Base-by-base conservation (phyloP, 2,329 filamentous ascomycete genomes). In the Whalleya microplaca region DNA sequence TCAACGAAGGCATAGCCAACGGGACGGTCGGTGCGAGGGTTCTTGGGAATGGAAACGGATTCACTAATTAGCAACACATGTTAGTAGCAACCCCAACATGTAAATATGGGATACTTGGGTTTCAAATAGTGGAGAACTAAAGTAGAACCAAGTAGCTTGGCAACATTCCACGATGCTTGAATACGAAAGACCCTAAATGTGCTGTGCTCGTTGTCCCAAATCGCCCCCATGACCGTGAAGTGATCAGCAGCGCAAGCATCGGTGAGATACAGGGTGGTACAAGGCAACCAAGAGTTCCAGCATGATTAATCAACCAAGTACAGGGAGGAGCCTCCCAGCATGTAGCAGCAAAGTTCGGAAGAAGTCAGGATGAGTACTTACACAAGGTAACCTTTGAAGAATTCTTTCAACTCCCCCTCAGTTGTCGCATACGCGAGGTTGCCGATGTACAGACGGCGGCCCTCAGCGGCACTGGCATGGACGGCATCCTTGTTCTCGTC, bases 361-460 rank as follows among this genome's bases (percentile, higher is more conserved):
- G 41, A 47, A 19, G 40, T 4, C 21, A 23, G 21, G 40, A 48
- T 32, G 41, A 32, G 51, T 58, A 91, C 94, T 86, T 86, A 99
- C 95, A 99, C 92, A 84, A 95, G 90, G 86, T 96, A 98, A 80
- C 89, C 91, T 86, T 95, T 94, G 90, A 99, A 99, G 87, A 99
- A 99, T 72, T 95, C 91, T 86, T 96, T 96, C 86, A 99, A 92
- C 89, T 97, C 92, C 89, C 91, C 95, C 91, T 98, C 95, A 79
- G 92, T 96, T 88, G 95, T 98, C 89, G 94, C 93, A 80, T 99
- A 99, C 74, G 95, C 95, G 87, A 99, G 91, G 86, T 99, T 99
- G 85, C 95, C 95, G 84, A 99, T 98, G 84, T 99, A 99, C 73
- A 99, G 90, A 83, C 95, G 92, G 84, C 95, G 92, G 79, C 95